phyloP scores from a whole-genome alignment of 2,329 filamentous ascomycete genomes.

The Chalaropsis thielavioides region DNA sequence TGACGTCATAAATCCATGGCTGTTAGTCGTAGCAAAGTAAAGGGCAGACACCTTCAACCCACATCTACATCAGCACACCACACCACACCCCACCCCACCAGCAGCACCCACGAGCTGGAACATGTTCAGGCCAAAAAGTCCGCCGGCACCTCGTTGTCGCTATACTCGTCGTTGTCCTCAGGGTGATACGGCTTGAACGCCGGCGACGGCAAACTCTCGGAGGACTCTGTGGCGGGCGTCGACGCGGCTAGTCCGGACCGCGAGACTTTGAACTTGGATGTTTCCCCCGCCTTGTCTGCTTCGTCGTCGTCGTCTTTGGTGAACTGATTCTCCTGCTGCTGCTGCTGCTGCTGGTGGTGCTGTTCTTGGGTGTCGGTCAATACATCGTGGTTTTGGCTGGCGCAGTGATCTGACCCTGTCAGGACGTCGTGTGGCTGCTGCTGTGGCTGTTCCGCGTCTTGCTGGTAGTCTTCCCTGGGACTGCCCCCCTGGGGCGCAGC shows the following conservation, averaged over 20 bases:
- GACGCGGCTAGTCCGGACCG: constrained; percentile 12
- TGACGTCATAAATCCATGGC: not conserved
- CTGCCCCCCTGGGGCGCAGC: constrained; percentile 18
- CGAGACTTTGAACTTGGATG: constrained; percentile 17
- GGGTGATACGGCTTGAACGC: constrained; percentile 15
- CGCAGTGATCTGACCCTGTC: not conserved
- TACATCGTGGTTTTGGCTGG: not conserved
- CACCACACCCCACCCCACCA: too few relatives aligned
- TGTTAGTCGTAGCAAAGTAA: not conserved
- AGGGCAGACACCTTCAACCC: too few relatives aligned
- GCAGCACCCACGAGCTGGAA: not conserved
- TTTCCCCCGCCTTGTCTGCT: not conserved
- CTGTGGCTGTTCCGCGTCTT: constrained; percentile 7
- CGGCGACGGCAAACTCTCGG: constrained; percentile 13
- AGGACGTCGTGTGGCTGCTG: not conserved
- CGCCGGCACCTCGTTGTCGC: constrained; percentile 31
- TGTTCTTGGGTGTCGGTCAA: not conserved
- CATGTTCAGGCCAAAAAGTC: constrained; percentile 23
- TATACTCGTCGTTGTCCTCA: constrained; percentile 22
- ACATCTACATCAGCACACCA: too few relatives aligned
- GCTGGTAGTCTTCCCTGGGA: constrained; percentile 15
- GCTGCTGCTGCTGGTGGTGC: not conserved
- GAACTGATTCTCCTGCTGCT: not conserved
- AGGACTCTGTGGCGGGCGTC: constrained; percentile 8
- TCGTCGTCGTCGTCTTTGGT: not conserved